These are phyloP conservation scores for Cucurbitaria berberidis DNA, from an alignment of 2,329 filamentous ascomycete genomes.

Conservation along the genomic window DNA sequence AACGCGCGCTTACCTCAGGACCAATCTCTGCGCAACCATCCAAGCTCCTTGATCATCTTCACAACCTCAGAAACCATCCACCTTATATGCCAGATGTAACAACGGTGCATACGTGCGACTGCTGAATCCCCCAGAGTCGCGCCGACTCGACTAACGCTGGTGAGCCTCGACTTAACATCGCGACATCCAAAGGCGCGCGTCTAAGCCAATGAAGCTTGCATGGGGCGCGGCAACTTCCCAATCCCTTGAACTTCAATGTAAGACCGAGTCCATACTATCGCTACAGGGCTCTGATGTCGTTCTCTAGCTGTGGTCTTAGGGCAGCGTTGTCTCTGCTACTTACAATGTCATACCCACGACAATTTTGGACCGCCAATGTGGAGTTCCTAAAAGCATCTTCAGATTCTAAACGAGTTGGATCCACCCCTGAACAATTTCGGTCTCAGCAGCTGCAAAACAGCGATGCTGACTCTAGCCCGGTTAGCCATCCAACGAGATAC, in stretches of 20 bases:
- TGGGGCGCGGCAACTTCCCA: too few species aligned
- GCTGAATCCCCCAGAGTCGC: not conserved
- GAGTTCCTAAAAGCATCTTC: not conserved
- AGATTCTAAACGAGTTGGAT: not conserved
- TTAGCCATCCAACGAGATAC: not conserved
- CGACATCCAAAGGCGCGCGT: too few species aligned
- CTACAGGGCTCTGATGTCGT: too few species aligned
- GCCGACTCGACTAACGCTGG: not conserved
- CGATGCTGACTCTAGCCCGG: not conserved
- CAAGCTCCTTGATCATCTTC: too few species aligned
- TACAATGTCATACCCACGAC: not conserved
- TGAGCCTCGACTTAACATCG: too few species aligned
- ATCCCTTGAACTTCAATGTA: too few species aligned
- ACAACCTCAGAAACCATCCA: not conserved
- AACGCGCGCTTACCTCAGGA: too few species aligned
- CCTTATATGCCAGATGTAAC: not conserved
- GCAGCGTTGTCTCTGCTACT: not conserved
- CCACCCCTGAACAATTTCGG: not conserved
- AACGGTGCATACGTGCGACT: not conserved
- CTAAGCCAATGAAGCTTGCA: too few species aligned
- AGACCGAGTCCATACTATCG: too few species aligned
- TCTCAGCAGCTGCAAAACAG: not conserved
- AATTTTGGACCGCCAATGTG: not conserved
- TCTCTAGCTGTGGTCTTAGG: too few species aligned
- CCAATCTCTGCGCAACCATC: too few species aligned